Evolutionary conservation across 345 rosid species (phyloP), one percentile per base, ranked within the genome.

Genomic region (Salix dunnii): DNA sequence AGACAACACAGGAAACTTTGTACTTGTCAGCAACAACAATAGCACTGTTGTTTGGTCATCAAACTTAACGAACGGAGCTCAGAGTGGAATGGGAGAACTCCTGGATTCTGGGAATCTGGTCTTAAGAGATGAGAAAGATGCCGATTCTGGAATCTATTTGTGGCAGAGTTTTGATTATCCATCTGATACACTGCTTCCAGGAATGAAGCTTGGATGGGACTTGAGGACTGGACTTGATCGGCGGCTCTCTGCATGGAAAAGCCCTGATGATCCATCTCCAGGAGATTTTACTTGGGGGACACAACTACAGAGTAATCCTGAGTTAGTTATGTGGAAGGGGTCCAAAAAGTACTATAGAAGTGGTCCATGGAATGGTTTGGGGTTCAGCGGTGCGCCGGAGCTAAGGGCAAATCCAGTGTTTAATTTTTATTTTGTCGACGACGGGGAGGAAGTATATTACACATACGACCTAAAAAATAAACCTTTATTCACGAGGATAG

Each of bases 151-250:
- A 17, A n/a, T 6, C 40, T 77, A 70, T 46, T 42, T 70, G 43
- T 70, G 74, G 68, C 79, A 77, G 25, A 77, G 79, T 20, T 77
- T 77, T 31, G 79, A 77, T 30, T 61, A 77, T 48, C 79, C 79
- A 14, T 11, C 68, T 17, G 74, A 77, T n/a, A 77, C 79, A 2
- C 5, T 42, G 5, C 61, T 77, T 16, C 70, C 74, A 17, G 79
- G 79, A 20, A 70, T 77, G 79, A 77, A 69, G 60, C 35, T 70
- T 20, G 70, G 79, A 33, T n/a, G 33, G 49, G 61, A 76, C 68
- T 63, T 70, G 4, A 33, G 28, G 27, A 77, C 27, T 0, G 74
- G 79, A 13, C 25, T 69, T 10, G 58, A 77, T n/a, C 16, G 74
- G 69, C 17, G 35, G n/a, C 25, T 77, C 0, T 23, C 74, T 7